Conservation (phyloP, 805 yeast species). For the Candida coquimbonensis region DNA sequence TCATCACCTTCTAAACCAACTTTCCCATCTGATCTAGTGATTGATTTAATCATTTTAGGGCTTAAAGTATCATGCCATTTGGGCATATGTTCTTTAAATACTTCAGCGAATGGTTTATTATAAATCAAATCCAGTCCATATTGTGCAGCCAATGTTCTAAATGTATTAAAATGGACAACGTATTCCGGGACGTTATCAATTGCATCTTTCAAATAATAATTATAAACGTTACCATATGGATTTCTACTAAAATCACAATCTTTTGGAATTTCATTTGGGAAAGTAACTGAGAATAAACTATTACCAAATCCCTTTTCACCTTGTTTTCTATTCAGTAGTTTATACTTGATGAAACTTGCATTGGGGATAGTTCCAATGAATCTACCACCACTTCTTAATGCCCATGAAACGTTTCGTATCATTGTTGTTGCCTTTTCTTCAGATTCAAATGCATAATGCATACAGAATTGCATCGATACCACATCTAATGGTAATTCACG, state of each 20-base stretch:
- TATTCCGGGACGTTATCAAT: slow-evolving; percentile 95
- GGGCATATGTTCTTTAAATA: slow-evolving; percentile 76
- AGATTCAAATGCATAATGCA: slow-evolving; percentile 90
- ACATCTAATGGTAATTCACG: slow-evolving; percentile 59
- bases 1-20: slow-evolving; percentile 87
- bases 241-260: slow-evolving; percentile 59
- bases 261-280: slow-evolving; percentile 70
- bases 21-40: slow-evolving; percentile 67
- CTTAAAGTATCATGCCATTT: slow-evolving; percentile 50
- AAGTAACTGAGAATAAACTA: slow-evolving; percentile 70
- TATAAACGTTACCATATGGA: slow-evolving; percentile 80
- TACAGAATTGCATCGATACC: slow-evolving; percentile 85
- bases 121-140: slow-evolving; percentile 67
- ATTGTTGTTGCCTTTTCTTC: slow-evolving; percentile 73
- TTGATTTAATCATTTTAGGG: slow-evolving; percentile 58
- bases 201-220: slow-evolving; percentile 82
- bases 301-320: slow-evolving; percentile 77
- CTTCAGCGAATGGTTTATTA: slow-evolving; percentile 71
- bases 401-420: slow-evolving; percentile 66
- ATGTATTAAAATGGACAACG: slow-evolving; percentile 88
- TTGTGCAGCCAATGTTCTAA: slow-evolving; percentile 78
- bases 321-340: slow-evolving; percentile 42
- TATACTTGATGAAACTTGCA: slow-evolving; percentile 71
- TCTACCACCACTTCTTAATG: slow-evolving; percentile 74
- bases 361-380: slow-evolving; percentile 95